A percentile compares a stretch with the other conserved stretches of the same genome.
These are phyloP conservation scores for Xylariaceae sp. DNA, from an alignment of 2,329 filamentous ascomycete species.

Conservation along the genomic window DNA sequence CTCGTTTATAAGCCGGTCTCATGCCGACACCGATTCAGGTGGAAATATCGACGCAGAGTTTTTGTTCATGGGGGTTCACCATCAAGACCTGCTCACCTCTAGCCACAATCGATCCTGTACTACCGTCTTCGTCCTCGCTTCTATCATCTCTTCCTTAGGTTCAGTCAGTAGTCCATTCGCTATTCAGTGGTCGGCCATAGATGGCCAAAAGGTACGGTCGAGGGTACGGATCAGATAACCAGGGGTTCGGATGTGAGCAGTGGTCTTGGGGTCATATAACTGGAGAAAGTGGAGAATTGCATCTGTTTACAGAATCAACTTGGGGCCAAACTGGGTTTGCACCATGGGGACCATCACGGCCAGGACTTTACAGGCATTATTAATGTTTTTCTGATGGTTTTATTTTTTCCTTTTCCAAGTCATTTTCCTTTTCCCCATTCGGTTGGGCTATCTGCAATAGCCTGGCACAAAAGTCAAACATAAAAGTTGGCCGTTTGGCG, in stretches of 20 bases:
- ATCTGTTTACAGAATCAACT: slow-evolving; percentile 16
- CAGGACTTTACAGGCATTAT: slow-evolving; percentile 2
- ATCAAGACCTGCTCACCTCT: neutral
- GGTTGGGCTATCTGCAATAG: neutral
- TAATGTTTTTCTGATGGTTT: neutral
- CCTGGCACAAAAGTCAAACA: slow-evolving; percentile 9
- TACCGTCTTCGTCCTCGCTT: slow-evolving; percentile 9
- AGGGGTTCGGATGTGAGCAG: slow-evolving; percentile 5
- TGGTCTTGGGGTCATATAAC: slow-evolving; percentile 15
- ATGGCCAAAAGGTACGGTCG: neutral
- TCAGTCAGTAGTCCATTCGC: slow-evolving; percentile 1
- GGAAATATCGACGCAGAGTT: neutral
- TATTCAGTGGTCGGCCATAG: neutral
- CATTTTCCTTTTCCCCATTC: slow-evolving; percentile 9
- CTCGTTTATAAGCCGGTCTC: neutral
- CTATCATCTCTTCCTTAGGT: neutral
- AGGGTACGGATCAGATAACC: slow-evolving; percentile 2
- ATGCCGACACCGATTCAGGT: neutral
- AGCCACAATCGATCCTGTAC: slow-evolving; percentile 12
- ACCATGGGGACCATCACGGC: slow-evolving; percentile 3
- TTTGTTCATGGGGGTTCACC: neutral
- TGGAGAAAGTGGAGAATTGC: slow-evolving; percentile 17
- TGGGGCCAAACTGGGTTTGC: slow-evolving; percentile 9
- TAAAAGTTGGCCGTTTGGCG: slow-evolving; percentile 11
- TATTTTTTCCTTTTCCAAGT: neutral